Base-by-base conservation (phyloP, 108 stramenopile species). In the Cyclostephanos tholiformis region DNA sequence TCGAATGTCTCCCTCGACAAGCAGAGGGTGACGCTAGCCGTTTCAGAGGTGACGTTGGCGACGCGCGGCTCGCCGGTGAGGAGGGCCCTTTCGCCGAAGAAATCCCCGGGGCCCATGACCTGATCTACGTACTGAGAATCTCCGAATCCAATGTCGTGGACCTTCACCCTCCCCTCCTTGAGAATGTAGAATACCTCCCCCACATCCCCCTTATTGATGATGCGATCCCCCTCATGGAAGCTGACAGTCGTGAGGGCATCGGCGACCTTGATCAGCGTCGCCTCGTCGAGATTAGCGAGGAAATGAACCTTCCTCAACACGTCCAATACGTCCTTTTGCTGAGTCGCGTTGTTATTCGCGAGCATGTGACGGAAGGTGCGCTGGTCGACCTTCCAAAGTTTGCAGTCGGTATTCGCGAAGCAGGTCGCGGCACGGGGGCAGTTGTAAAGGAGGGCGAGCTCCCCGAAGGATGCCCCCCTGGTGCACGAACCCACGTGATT, bases 41-140 rank as follows among this genome's bases (percentile, higher is more conserved):
- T 78, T 48, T 88, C 75, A 22, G 91, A 84, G 19, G 91, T 89
- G 36, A 90, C 78, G 66, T 91, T 91, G 38, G 94, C 94, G n/a
- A 84, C 82, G 65, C 98, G 93, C 0, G 97, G 96, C 66, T 97
- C 97, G 43, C 97, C 97, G 10, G 95, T 96, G 52, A 98, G 88
- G 23, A 99, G 86, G 27, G 98, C 98, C 30, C 96, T 89, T 74
- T 99, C 98, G 27, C 98, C 98, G 72, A 99, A 99, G 77, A 86
- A 97, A 72, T 97, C 96, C 30, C 98, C 96, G 11, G 83, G 75
- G 19, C 69, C 73, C 22, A 86, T 63, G 38, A 75, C 51, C 74
- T 93, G 91, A 83, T 66, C 91, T 76, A 69, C 90, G 63, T 75
- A 88, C 69, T 80, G 88, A 82, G 82, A 84, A 60, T 91, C 93